These are phyloP conservation scores for Ascobolus immersus DNA, from an alignment of 495 filamentous ascomycete species.

Conservation along the genomic window DNA sequence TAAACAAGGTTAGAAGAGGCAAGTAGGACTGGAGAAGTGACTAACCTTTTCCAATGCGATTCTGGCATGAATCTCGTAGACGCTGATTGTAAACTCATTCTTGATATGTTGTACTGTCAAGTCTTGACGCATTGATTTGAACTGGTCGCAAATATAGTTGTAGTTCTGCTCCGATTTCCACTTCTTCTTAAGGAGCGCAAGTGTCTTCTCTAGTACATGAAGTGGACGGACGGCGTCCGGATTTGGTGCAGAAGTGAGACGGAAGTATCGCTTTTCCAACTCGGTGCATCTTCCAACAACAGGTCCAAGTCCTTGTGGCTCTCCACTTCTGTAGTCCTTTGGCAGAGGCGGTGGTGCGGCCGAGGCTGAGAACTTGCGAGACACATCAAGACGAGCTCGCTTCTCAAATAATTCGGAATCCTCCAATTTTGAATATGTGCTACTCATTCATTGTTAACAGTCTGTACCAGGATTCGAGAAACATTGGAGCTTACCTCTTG, in stretches of 20 bases:
- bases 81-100: slow-evolving; percentile 78
- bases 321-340: too few relatives aligned
- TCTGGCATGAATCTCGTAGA: slow-evolving; percentile 92
- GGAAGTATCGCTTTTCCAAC: slow-evolving; percentile 87
- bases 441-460: too few relatives aligned
- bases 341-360: too few relatives aligned
- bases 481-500: slow-evolving; percentile 15
- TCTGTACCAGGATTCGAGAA: too few relatives aligned
- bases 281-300: slow-evolving; percentile 60
- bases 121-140: slow-evolving; percentile 95
- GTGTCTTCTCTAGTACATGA: slow-evolving; percentile 47
- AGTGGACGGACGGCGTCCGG: slow-evolving; percentile 73
- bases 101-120: slow-evolving; percentile 93
- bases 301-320: too few relatives aligned
- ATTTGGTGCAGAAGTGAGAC: slow-evolving; percentile 69
- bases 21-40: background rate
- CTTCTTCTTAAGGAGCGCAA: slow-evolving; percentile 75
- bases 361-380: too few relatives aligned
- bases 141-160: slow-evolving; percentile 92
- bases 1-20: slow-evolving; percentile 5
- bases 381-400: slow-evolving; percentile 12
- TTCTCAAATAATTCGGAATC: slow-evolving; percentile 17
- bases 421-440: too few relatives aligned
- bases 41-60: slow-evolving; percentile 73
- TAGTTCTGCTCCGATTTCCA: slow-evolving; percentile 91